Percentiles rank a stretch among this genome's conserved stretches.
phyloP scores from a whole-genome alignment of 2,329 filamentous ascomycete species.

The Alternaria sp. region DNA sequence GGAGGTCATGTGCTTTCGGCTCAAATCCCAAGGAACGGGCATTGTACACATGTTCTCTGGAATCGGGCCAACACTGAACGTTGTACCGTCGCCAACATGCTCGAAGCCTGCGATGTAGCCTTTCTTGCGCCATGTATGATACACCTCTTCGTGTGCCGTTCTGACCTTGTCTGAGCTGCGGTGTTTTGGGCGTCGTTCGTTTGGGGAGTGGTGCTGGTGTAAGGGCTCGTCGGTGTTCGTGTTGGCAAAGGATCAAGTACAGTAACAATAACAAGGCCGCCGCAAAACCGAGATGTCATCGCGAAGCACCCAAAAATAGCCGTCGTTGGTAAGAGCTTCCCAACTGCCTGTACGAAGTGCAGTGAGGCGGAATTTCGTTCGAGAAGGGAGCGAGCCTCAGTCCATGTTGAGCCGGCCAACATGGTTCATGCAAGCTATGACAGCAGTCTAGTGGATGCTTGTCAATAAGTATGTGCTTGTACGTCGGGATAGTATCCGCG shows the following conservation, averaged over 20 bases:
- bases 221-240: constrained; percentile 12
- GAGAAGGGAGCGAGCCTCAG: neutral
- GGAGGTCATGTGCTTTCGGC: constrained; percentile 3
- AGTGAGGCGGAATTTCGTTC: neutral
- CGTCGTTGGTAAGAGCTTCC: neutral
- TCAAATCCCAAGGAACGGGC: constrained; percentile 5
- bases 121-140: constrained; percentile 19
- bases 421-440: constrained; percentile 14
- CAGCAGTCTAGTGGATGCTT: neutral
- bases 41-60: constrained; percentile 21
- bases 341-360: neutral
- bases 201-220: constrained; percentile 6
- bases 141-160: constrained; percentile 15
- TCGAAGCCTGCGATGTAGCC: constrained; percentile 19
- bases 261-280: constrained; percentile 19
- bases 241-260: constrained; percentile 25
- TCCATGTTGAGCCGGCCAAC: constrained; percentile 20
- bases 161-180: constrained; percentile 20
- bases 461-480: constrained; percentile 49
- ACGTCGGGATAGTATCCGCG: constrained; percentile 56
- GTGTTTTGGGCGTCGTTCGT: constrained; percentile 33
- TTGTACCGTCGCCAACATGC: constrained; percentile 22
- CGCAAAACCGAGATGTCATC: constrained; percentile 3
- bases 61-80: constrained; percentile 25
- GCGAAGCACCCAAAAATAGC: constrained; percentile 1